Evolutionary conservation across 257 asterid species (phyloP), one percentile per base, ranked within the genome.

Genomic region (Thymus mandschuricus): DNA sequence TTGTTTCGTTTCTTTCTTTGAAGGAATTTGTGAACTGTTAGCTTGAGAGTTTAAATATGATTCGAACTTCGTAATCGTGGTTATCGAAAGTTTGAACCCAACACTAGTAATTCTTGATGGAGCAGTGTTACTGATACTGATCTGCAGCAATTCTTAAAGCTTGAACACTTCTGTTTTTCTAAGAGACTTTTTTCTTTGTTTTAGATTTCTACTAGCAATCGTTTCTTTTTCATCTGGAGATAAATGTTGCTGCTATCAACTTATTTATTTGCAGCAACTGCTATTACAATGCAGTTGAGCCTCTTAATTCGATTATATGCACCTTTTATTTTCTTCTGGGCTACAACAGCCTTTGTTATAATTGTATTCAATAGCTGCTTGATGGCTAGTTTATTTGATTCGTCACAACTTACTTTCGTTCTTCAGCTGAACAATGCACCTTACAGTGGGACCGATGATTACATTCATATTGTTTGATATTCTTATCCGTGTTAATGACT

Each of bases 291-390:
- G 40, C 3, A 35, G 46, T 66, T 6, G 41, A 66, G 45, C 21
- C 46, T 30, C 9, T 58, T 70, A 43, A 29, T 58, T 29, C 3
- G 13, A 44, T 52, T 29, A 43, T 57, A 30, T 31, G 56, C 44
- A 69, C 66, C 58, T 70, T 21, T 21, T 21, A 21, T 21, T 21
- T 21, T 21, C 21, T 8, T 54, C 13, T 27, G 1, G 66, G 35
- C 30, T 69, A 43, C 62, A 34, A 43, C 62, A 34, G 40, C 31
- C 46, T 69, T 56, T 12, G 46, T 13, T 48, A 34, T 51, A 38
- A 38, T 49, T 61, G 27, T 50, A 49, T 21, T 21, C 21, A 21
- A 21, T 21, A 21, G 21, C 21, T 21, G 21, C 21, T 21, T 21
- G 21, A 21, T 21, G 21, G 21, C 21, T 21, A 21, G 21, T 21